phyloP scores from a whole-genome alignment of 345 rosid species.

The Hypericum androsaemum region DNA sequence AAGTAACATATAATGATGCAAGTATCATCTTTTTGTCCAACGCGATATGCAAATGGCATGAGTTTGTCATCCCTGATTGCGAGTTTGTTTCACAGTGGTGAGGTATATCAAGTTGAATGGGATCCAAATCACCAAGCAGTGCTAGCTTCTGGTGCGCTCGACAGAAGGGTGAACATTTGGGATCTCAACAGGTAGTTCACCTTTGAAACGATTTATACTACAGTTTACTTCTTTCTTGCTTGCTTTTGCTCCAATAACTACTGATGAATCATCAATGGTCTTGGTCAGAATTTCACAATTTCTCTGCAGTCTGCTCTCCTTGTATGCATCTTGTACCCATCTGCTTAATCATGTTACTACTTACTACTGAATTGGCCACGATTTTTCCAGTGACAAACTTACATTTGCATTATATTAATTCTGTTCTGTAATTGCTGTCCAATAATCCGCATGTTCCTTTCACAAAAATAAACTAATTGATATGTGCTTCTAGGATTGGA shows the following conservation, averaged over 20 bases:
- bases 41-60: not conserved
- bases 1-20: too few relatives aligned
- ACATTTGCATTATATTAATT: too few relatives aligned
- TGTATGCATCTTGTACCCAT: too few relatives aligned
- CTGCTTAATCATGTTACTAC: too few relatives aligned
- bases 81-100: slow-evolving; percentile 45
- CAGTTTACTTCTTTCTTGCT: not conserved
- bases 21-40: not conserved
- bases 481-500: slow-evolving; percentile 42
- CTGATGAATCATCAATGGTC: too few relatives aligned
- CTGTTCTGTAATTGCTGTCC: too few relatives aligned
- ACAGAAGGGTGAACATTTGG: slow-evolving; percentile 90
- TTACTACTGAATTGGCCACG: too few relatives aligned
- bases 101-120: slow-evolving; percentile 96
- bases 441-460: too few relatives aligned
- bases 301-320: too few relatives aligned
- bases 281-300: too few relatives aligned
- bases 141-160: slow-evolving; percentile 85
- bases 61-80: not conserved
- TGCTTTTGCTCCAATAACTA: too few relatives aligned
- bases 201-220: not conserved
- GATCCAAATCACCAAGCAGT: slow-evolving; percentile 91
- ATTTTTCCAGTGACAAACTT: too few relatives aligned
- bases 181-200: slow-evolving; percentile 70
- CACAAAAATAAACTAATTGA: not conserved